phyloP scores from a whole-genome alignment of 352 stramenopile genomes.

The Saprolegnia diclina region DNA sequence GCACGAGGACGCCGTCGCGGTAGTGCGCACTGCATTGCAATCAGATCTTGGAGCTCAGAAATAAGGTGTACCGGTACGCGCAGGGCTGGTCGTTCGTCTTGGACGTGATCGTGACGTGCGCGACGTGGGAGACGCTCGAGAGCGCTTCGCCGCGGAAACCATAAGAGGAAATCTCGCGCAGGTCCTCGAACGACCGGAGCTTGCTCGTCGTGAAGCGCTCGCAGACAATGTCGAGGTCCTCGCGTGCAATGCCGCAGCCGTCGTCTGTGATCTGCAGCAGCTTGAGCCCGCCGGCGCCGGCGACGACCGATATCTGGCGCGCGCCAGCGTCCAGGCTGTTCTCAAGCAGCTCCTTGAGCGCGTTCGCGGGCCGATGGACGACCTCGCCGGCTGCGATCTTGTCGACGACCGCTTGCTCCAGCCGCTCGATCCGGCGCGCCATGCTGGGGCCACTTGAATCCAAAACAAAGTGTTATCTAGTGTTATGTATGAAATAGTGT shows the following conservation, averaged over 20 bases:
- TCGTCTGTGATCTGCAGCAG: slow-evolving; percentile 95
- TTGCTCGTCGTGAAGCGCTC: slow-evolving; percentile 98
- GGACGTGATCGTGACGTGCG: slow-evolving; percentile 87
- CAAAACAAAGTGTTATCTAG: neutral
- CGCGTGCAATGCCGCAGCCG: slow-evolving; percentile 85
- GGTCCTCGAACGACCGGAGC: slow-evolving; percentile 91
- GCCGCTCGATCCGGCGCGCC: slow-evolving; percentile 60
- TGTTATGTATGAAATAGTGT: neutral
- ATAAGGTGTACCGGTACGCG: slow-evolving; percentile 62
- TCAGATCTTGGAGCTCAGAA: neutral
- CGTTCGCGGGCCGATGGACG: slow-evolving; percentile 90
- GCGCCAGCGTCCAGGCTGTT: slow-evolving; percentile 96
- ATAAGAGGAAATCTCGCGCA: slow-evolving; percentile 93
- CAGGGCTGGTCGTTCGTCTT: slow-evolving; percentile 71
- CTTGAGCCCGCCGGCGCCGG: slow-evolving; percentile 86
- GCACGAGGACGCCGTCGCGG: slow-evolving; percentile 82
- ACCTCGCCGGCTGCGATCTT: slow-evolving; percentile 94
- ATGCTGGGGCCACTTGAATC: neutral
- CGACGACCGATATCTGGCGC: slow-evolving; percentile 72
- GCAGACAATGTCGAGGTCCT: slow-evolving; percentile 94
- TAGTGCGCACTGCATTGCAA: slow-evolving; percentile 83
- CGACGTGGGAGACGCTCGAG: slow-evolving; percentile 94
- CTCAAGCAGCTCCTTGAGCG: slow-evolving; percentile 98
- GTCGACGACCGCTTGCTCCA: slow-evolving; percentile 91
- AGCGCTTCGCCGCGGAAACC: slow-evolving; percentile 99